These are phyloP conservation scores for Ophiocordyceps sinensis DNA, from an alignment of 2,329 filamentous ascomycete genomes.

Conservation along the genomic window DNA sequence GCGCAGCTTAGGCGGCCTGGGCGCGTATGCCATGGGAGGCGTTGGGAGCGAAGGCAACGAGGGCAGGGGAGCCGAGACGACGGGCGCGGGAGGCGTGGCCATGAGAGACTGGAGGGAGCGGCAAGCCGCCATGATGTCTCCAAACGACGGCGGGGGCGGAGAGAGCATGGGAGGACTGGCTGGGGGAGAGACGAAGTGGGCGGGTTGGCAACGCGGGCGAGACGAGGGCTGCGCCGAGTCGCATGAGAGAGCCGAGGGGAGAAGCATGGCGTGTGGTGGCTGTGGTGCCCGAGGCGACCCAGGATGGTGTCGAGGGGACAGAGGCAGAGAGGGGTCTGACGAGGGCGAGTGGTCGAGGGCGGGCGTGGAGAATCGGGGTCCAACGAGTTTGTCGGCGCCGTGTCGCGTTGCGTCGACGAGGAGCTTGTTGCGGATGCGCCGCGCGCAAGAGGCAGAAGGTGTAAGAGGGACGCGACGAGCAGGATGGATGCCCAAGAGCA, in stretches of 20 bases:
- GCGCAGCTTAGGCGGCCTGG: conserved; percentile 38
- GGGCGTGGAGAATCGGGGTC: too few species aligned
- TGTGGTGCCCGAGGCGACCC: not conserved
- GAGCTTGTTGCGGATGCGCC: too few species aligned
- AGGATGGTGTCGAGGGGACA: not conserved
- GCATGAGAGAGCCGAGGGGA: conserved; percentile 44
- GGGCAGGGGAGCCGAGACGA: conserved; percentile 16
- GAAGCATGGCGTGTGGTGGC: conserved; percentile 31
- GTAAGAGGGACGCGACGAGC: too few species aligned
- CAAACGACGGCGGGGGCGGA: conserved; percentile 27
- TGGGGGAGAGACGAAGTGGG: conserved; percentile 44
- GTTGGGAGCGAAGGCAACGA: conserved; percentile 31
- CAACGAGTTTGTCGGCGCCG: too few species aligned
- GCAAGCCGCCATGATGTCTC: conserved; percentile 44
- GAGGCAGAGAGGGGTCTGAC: not conserved
- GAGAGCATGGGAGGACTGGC: conserved; percentile 36
- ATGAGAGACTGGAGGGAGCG: conserved; percentile 47
- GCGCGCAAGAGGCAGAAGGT: too few species aligned
- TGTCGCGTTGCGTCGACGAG: too few species aligned
- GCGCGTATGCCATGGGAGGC: conserved; percentile 38
- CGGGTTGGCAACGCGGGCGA: conserved; percentile 27
- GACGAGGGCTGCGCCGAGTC: conserved; percentile 31
- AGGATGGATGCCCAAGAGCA: too few species aligned
- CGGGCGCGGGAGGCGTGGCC: conserved; percentile 18
- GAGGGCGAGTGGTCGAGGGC: not conserved